These are phyloP conservation scores for Tardiomyces digboiensis DNA, from an alignment of 1,139 yeast genomes.

Conservation along the genomic window DNA sequence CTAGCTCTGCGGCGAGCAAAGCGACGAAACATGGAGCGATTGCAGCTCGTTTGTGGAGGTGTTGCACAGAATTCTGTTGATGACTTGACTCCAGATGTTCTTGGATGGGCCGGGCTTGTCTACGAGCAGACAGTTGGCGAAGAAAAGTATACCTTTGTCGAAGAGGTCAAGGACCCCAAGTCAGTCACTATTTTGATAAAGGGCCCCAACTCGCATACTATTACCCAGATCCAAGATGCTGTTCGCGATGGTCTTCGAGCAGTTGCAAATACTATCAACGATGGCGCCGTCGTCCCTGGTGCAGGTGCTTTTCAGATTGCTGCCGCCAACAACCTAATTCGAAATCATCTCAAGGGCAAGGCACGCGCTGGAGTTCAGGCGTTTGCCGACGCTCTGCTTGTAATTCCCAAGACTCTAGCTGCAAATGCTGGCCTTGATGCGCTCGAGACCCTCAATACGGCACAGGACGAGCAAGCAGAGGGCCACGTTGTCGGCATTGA, in stretches of 20 bases:
- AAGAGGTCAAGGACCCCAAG: slow-evolving; percentile 86
- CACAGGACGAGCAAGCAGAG: slow-evolving; percentile 84
- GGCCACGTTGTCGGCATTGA: slow-evolving; percentile 88
- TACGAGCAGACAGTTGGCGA: slow-evolving; percentile 94
- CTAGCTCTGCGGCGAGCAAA: slow-evolving; percentile 96
- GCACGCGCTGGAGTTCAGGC: slow-evolving; percentile 87
- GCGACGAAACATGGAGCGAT: slow-evolving; percentile 98
- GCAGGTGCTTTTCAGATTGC: slow-evolving; percentile 95
- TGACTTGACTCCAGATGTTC: slow-evolving; percentile 72
- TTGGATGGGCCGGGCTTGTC: slow-evolving; percentile 88
- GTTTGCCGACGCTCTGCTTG: slow-evolving; percentile 82
- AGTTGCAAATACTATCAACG: slow-evolving; percentile 85
- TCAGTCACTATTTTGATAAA: slow-evolving; percentile 86
- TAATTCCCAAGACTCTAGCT: slow-evolving; percentile 88
- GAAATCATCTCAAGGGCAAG: slow-evolving; percentile 55
- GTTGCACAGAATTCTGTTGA: slow-evolving; percentile 98
- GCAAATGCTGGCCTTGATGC: slow-evolving; percentile 93
- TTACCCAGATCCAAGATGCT: slow-evolving; percentile 93
- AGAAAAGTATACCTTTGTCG: slow-evolving; percentile 94
- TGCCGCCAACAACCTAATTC: slow-evolving; percentile 54
- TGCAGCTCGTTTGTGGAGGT: slow-evolving; percentile 95
- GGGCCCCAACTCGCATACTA: slow-evolving; percentile 84
- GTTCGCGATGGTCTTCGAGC: slow-evolving; percentile 95
- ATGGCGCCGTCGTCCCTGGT: slow-evolving; percentile 83
- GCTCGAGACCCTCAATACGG: slow-evolving; percentile 77